These are phyloP conservation scores for Colletotrichum eremochloae DNA, from an alignment of 2,329 filamentous ascomycete species.

Conservation along the genomic window DNA sequence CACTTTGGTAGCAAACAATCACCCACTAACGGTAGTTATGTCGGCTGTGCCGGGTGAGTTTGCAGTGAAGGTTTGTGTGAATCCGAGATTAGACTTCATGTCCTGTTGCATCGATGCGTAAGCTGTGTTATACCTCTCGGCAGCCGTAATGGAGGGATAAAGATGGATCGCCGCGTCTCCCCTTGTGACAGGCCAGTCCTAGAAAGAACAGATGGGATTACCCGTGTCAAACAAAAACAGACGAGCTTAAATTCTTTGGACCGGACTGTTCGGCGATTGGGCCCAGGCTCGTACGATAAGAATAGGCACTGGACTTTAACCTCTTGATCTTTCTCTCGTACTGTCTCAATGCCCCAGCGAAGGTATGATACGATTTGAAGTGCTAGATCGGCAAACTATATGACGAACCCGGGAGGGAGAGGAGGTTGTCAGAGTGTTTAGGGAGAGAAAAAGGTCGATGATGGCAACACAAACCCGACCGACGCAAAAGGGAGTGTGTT, in stretches of 20 bases:
- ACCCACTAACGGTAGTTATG: neutral
- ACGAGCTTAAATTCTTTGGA: neutral
- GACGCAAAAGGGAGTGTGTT: neutral
- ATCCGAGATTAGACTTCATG: constrained; percentile 33
- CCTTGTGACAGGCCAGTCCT: constrained; percentile 1
- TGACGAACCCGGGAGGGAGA: neutral
- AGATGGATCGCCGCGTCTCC: neutral
- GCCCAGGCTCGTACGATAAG: neutral
- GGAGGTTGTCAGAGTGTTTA: constrained; percentile 7
- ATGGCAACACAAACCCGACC: neutral
- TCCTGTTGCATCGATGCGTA: constrained; percentile 33
- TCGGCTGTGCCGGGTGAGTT: neutral
- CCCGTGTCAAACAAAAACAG: neutral
- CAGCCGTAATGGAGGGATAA: neutral
- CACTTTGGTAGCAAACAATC: neutral
- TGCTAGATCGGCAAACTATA: constrained; percentile 1
- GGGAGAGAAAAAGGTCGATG: neutral
- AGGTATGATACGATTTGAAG: constrained; percentile 11
- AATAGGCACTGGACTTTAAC: neutral
- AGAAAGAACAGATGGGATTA: neutral
- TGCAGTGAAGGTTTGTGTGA: neutral
- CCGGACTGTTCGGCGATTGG: constrained; percentile 2
- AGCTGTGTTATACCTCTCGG: neutral
- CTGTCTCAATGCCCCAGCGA: neutral
- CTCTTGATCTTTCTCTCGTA: neutral